Conservation (phyloP, 495 filamentous ascomycete species). For the Daldinia loculata region DNA sequence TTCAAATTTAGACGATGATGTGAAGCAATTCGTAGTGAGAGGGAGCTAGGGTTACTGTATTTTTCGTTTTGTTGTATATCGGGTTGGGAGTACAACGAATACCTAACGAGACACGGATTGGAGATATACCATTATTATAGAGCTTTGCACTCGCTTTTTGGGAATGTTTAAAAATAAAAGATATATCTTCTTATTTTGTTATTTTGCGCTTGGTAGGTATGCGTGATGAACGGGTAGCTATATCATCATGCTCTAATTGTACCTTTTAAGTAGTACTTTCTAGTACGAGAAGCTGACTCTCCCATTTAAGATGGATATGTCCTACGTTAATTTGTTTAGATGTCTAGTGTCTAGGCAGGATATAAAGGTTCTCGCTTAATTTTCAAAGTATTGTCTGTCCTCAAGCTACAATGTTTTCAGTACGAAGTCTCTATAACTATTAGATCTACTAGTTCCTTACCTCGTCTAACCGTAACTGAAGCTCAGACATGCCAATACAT, state of each 20-base stretch:
- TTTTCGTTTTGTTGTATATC: background rate
- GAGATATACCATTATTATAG: slow-evolving; percentile 26
- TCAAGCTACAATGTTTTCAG: too few species aligned
- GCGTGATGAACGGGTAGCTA: background rate
- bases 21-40: slow-evolving; percentile 27
- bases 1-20: slow-evolving; percentile 22
- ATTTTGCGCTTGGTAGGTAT: background rate
- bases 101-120: slow-evolving; percentile 16
- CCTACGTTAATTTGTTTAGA: too few species aligned
- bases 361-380: too few species aligned
- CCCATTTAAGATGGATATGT: background rate
- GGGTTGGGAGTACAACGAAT: slow-evolving; percentile 5
- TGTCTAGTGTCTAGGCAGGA: too few species aligned
- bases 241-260: too few species aligned
- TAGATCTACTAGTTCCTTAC: too few species aligned
- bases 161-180: background rate
- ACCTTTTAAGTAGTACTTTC: too few species aligned
- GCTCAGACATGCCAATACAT: background rate
- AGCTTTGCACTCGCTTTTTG: slow-evolving; percentile 6
- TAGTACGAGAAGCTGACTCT: too few species aligned
- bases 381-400: too few species aligned
- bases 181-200: background rate
- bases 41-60: background rate
- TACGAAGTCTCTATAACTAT: too few species aligned
- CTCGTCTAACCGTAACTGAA: too few species aligned